Base-by-base conservation (phyloP, 768 basidiomycete species). In the Dictyophora rubrovolvata region DNA sequence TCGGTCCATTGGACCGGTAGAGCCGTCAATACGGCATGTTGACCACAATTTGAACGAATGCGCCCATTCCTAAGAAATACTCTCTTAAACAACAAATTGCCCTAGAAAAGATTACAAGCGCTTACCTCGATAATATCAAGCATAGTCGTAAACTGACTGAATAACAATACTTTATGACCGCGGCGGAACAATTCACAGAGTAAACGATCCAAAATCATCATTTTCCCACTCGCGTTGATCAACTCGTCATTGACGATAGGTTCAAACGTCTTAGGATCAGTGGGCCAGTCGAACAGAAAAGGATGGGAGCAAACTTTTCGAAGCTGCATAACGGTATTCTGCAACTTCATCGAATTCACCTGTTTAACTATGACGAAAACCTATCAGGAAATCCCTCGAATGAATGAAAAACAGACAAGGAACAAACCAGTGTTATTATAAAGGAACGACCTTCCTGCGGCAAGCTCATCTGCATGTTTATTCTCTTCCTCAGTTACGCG, bases 301-400 rank as follows among this genome's bases (percentile, higher is more conserved):
- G 94, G 93, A 71, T 97, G 93, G 14, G 88, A 93, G 74, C 91
- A 92, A 1, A 93, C 89, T 77, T 98, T 97, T 56, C 95, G 89
- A 5, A 97, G 78, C 69, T 98, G 95, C 95, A 99, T 98, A 59
- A 97, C 85, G 11, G 84, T 81, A 67, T 98, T 99, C 69, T 97
- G 93, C 16, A 99, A 78, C 55, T 84, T 85, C 88, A 93, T 87
- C 68, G 92, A 93, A 71, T 93, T 93, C 42, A 95, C 84, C 52
- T 87, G 81, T 68, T 85, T 89, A 58, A 82, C 93, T 93, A 61
- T 14, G 20, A 34, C 7, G 21, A 12, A n/a, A 37, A 55, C 12
- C 54, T 9, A 28, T 48, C 5, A 28, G 18, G 51, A 56, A 17
- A 50, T 21, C 6, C 12, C 14, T 54, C 53, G 53, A 51, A 35